Percentiles rank a stretch among this genome's conserved stretches.
phyloP scores from a whole-genome alignment of 2,329 filamentous ascomycete genomes.

The Gyromitra esculenta region DNA sequence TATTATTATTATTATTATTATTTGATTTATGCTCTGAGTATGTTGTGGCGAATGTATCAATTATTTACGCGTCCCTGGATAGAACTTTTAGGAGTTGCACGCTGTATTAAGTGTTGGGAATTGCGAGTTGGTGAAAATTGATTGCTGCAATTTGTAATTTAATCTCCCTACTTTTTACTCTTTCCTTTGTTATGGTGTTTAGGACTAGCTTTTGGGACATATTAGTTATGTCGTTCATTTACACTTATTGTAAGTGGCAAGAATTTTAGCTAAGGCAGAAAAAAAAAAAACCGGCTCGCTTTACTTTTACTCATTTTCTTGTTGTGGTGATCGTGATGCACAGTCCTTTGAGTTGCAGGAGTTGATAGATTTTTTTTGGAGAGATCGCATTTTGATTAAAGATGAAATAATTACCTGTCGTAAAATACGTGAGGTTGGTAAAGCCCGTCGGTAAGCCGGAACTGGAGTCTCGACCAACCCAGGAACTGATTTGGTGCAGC shows the following conservation, averaged over 20 bases:
- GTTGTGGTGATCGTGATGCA: neutral
- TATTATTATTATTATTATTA: neutral
- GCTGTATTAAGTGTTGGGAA: neutral
- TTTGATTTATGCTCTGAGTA: neutral
- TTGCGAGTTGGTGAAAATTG: neutral
- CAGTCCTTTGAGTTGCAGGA: neutral
- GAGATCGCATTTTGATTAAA: slow-evolving; percentile 10
- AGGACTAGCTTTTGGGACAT: neutral
- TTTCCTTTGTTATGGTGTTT: neutral
- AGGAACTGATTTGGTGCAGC: slow-evolving; percentile 11
- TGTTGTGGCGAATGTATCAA: slow-evolving; percentile 17
- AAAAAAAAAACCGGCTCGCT: neutral
- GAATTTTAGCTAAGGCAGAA: neutral
- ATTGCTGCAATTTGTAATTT: neutral
- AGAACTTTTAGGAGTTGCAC: neutral
- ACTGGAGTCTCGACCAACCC: slow-evolving; percentile 16
- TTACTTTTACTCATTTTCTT: slow-evolving; percentile 9
- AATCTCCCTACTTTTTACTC: neutral
- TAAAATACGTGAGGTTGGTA: neutral
- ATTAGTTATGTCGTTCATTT: neutral
- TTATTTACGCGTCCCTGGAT: slow-evolving; percentile 14
- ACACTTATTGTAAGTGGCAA: neutral
- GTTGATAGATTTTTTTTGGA: neutral
- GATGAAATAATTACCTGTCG: slow-evolving; percentile 31
- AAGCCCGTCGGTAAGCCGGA: neutral